These are phyloP conservation scores for Coemansia sp. DNA, from an alignment of 192 early-diverging fungal species.

Conservation along the genomic window DNA sequence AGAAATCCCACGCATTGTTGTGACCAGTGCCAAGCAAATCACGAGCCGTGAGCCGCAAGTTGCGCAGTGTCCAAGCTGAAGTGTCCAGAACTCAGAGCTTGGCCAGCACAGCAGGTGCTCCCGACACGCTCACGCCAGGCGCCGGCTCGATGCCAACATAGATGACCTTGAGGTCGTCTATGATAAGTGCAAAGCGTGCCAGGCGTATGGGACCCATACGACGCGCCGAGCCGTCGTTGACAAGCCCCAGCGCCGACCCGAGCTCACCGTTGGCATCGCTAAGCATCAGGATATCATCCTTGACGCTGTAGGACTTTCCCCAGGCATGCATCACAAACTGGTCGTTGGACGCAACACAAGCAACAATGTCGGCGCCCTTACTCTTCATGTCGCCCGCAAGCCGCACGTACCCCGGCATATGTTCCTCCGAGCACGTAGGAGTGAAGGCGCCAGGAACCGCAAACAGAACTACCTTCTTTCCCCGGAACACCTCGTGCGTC, in stretches of 20 bases:
- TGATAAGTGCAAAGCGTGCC: constrained; percentile 71
- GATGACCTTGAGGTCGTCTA: constrained; percentile 70
- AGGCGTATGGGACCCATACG: constrained; percentile 69
- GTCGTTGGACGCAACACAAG: constrained; percentile 67
- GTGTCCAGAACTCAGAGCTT: constrained; percentile 43
- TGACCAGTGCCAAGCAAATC: no score
- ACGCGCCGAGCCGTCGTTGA: constrained; percentile 58
- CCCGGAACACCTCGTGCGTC: constrained; percentile 55
- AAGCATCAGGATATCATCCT: constrained; percentile 62
- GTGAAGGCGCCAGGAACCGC: constrained; percentile 67
- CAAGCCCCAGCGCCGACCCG: constrained; percentile 66
- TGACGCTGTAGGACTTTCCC: constrained; percentile 53
- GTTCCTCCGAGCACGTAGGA: constrained; percentile 65
- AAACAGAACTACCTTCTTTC: constrained; percentile 62
- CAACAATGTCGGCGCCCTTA: constrained; percentile 71
- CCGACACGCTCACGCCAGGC: constrained; percentile 60
- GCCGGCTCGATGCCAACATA: constrained; percentile 70
- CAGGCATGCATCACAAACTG: constrained; percentile 62
- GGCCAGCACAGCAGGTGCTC: constrained; percentile 62
- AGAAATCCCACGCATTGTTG: no score
- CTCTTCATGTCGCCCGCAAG: constrained; percentile 58
- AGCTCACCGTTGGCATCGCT: constrained; percentile 76
- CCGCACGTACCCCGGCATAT: constrained; percentile 68
- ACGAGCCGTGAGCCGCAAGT: no score
- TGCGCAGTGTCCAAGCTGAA: no score